Base-by-base conservation (phyloP, 129 eudicot species). In the Tanacetum coccineum region DNA sequence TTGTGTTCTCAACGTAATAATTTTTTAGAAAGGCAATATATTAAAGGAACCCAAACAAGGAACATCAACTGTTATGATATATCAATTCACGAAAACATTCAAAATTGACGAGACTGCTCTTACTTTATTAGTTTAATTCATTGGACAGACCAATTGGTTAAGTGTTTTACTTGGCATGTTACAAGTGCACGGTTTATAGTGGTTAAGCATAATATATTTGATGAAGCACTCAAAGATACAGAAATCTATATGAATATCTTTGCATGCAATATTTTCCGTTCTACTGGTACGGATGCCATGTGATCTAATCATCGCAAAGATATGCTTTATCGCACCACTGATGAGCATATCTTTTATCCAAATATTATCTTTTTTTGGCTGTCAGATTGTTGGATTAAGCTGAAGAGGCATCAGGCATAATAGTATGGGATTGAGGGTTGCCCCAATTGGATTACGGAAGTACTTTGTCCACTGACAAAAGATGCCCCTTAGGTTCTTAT, bases 221-320 rank as follows among this genome's bases (percentile, higher is more conserved):
- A 36, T 9, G 42, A 36, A 36, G 10, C 42, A 36, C 42, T 36
- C 39, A 7, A 36, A 36, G 42, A 36, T 36, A 36, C 8, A 6
- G 7, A 36, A 36, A 36, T 36, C 42, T 7, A 8, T 36, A 36
- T 0, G 42, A 36, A 1, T 7, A 36, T 36, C 42, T 36, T 7
- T 36, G 42, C 9, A 6, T 36, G 42, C 42, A 36, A 36, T 36
- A 26, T 13, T 25, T 25, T 13, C 39, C 52, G 9, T 22, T n/a
- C 62, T 67, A 59, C 74, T 67, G 49, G 69, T 49, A 39, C 22
- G n/a, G 68, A 15, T 59, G 54, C 68, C 68, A n/a, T 44, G 44
- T 73, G 59, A 64, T 73, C 44, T 63, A 56, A 26, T 54, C 18
- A 44, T 65, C 66, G 0, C 9, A n/a, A 21, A 20, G 6, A 66